Evolutionary conservation across 371 early-diverging fungal species (phyloP), one percentile per base, ranked within the genome.

Genomic region (Cokeromyces recurvatus): DNA sequence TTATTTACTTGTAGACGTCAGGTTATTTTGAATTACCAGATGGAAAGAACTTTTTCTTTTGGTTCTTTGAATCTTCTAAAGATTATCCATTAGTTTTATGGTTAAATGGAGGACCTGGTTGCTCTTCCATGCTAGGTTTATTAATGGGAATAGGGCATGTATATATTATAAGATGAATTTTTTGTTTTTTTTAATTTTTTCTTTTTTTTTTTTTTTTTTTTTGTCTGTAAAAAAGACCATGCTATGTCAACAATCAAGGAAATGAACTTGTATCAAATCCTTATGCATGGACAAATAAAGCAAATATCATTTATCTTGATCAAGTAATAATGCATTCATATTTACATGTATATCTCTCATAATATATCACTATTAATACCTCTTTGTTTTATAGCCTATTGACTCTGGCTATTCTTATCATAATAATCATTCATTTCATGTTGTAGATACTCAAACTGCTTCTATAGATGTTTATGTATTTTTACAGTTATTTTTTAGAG

Each of bases 31-130:
- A 85, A 47, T 55, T 78, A 37, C 78, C 71, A 7, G 44, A 61
- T 1, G 76, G 75, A 36, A 78, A 79, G 56, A 84, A 85, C 53
- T 78, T 87, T 57, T 94, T 90, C 74, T 92, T 91, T 66, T 91
- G 74, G 89, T 89, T 91, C 74, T 93, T 93, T 66, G 92, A 92
- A 55, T 87, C 89, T 7, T 79, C 86, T 27, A 68, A 71, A 52
- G 62, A 82, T 7, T 91, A 91, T 44, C 94, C 92, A 0, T 46
- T 90, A 34, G 77, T 90, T 16, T 73, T 91, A 20, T 91, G 91
- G 91, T 59, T 88, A 43, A 82, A 83, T 32, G 91, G 91, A 14
- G 95, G 94, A 12, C 92, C 93, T 11, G 94, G 94, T 0, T 89
- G 90, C 56, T 82, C 84, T 14, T 85, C 85, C 0, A 62, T 84